Percentiles rank a stretch among this genome's conserved stretches.
These are phyloP conservation scores for Termitomyces sp. DNA, from an alignment of 768 basidiomycete species.

Conservation along the genomic window DNA sequence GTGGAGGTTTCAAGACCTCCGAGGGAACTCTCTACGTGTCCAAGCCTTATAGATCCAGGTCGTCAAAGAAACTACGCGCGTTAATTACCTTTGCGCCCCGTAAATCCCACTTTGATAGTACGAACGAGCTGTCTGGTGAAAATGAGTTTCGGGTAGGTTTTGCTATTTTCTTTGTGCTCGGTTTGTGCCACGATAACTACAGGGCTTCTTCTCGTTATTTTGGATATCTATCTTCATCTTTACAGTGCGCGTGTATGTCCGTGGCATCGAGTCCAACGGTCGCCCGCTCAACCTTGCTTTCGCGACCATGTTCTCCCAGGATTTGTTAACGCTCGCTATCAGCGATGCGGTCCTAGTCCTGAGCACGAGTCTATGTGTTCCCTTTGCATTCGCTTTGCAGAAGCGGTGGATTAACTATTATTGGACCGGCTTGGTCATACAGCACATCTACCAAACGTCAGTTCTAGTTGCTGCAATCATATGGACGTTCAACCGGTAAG, in stretches of 20 bases:
- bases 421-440: slow-evolving; percentile 69
- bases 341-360: slow-evolving; percentile 80
- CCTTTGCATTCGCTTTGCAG: slow-evolving; percentile 72
- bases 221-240: slow-evolving; percentile 89
- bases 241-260: slow-evolving; percentile 71
- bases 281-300: slow-evolving; percentile 76
- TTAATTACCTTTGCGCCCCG: slow-evolving; percentile 85
- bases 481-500: slow-evolving; percentile 87
- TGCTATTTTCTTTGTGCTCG: neutral
- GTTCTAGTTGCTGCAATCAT: slow-evolving; percentile 71
- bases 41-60: slow-evolving; percentile 67
- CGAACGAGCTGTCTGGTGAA: slow-evolving; percentile 62
- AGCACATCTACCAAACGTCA: slow-evolving; percentile 73
- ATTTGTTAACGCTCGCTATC: slow-evolving; percentile 77
- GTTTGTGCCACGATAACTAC: slow-evolving; percentile 5
- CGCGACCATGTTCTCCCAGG: slow-evolving; percentile 81
- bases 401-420: slow-evolving; percentile 81
- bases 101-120: slow-evolving; percentile 79
- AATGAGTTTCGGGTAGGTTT: slow-evolving; percentile 80
- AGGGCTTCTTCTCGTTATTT: slow-evolving; percentile 95
- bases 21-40: slow-evolving; percentile 71
- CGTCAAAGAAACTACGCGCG: slow-evolving; percentile 75
- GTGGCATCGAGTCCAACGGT: slow-evolving; percentile 73
- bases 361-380: slow-evolving; percentile 73
- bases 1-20: slow-evolving; percentile 45